These are phyloP conservation scores for Psilocybe cubensis DNA, from an alignment of 768 basidiomycete species.

Conservation along the genomic window DNA sequence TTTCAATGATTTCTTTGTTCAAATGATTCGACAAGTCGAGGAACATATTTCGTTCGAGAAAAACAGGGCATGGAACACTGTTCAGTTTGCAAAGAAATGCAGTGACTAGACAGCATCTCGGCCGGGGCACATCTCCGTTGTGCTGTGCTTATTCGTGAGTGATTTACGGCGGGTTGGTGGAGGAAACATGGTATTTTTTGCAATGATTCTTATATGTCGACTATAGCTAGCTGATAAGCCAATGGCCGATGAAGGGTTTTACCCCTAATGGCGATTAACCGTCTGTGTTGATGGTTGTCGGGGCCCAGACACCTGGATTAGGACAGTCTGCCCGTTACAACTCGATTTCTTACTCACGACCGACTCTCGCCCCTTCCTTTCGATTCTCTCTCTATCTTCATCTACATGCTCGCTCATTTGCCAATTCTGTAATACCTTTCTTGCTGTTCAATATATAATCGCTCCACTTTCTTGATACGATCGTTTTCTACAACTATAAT, in stretches of 20 bases:
- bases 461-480: not conserved
- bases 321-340: not conserved
- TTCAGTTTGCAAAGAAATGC: not conserved
- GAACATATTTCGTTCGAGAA: not conserved
- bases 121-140: too few species aligned
- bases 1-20: too few species aligned
- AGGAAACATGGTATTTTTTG: not conserved
- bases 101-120: not conserved
- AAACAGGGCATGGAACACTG: not conserved
- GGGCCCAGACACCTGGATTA: not conserved
- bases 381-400: not conserved
- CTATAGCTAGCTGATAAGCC: too few species aligned
- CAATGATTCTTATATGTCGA: too few species aligned
- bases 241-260: not conserved
- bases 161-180: not conserved
- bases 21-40: too few species aligned
- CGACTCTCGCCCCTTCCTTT: not conserved
- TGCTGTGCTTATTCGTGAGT: too few species aligned
- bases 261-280: conserved; percentile 1
- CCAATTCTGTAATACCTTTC: not conserved
- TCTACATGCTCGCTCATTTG: not conserved
- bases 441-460: not conserved
- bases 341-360: not conserved
- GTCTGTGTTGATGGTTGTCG: not conserved
- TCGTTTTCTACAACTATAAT: not conserved